Evolutionary conservation across 257 asterid species (phyloP), one percentile per base, ranked within the genome.

Genomic region (Echites panduratus): DNA sequence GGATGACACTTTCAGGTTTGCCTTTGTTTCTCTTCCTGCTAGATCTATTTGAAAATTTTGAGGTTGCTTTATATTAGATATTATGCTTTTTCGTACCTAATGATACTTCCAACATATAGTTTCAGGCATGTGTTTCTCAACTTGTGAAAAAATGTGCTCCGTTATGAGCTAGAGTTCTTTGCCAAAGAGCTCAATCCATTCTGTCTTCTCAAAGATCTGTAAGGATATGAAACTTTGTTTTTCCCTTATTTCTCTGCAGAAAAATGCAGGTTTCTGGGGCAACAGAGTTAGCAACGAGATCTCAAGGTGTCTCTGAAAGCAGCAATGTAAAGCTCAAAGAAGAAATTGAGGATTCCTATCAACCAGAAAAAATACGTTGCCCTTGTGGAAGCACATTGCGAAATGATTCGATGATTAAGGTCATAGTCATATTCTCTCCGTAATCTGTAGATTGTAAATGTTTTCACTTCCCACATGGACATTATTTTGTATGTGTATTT

Each of bases 201-300:
- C 59, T 16, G 22, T 32, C 19, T 72, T 12, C 41, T 6, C 38
- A 27, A 17, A 41, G 20, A 44, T 38, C 10, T 12, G 4, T 14
- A 7, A 44, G 70, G 49, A 53, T 50, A 43, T 62, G 38, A 7
- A 71, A 1, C 13, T 50, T 17, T 50, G n/a, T 56, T 17, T 65
- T 16, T 26, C 29, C 29, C 32, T n/a, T n/a, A 62, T n/a, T n/a
- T n/a, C n/a, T n/a, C 24, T 77, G 61, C 88, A 95, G 99, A 73
- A 95, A 90, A 84, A 89, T 95, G 96, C 95, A 92, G 91, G 90
- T 75, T 66, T 82, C 89, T 61, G 98, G 98, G 70, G 89, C 96
- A 22, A 74, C 89, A 62, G 97, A 90, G 71, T 80, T 88, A 70
- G 87, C 97, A 63, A 84, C 99, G 52, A 92, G 85, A 80, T 89